Evolutionary conservation across 2,329 filamentous ascomycete species (phyloP), one percentile per base, ranked within the genome.

Genomic region (Botrytis fabae): DNA sequence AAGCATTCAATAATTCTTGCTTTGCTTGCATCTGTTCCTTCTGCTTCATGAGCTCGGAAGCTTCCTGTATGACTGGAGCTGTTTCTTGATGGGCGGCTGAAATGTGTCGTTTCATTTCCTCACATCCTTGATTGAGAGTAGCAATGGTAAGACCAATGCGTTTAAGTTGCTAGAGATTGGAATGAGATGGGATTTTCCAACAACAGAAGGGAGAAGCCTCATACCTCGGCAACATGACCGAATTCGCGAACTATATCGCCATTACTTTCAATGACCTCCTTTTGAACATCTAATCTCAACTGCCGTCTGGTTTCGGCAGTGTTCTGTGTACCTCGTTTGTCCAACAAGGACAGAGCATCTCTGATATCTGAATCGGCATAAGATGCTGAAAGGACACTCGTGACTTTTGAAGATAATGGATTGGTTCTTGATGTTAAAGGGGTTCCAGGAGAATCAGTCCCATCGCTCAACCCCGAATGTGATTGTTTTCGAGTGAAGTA

Each of bases 341-440:
- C 95, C 32, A 98, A 84, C 1, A 96, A 89, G 70, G 88, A 85
- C 44, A 99, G 84, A 22, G 94, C 91, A 84, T 97, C 93, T 76
- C 94, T 90, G 77, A 98, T 97, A 77, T 98, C 95, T 8, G 93
- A 87, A 82, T 98, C 96, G 10, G 94, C 92, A 83, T 97, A 98
- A 0, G 95, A 97, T 3, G 94, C 91, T 6, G 96, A 97, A 66
- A 98, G 88, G 59, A 98, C 92, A 75, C 89, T 91, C 38, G 93
- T 93, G 77, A 98, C 89, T 80, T 96, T 94, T 74, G 91, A 92
- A 12, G 93, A 91, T 46, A 98, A 85, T 12, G 94, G 92, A 81
- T 89, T 87, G 65, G 81, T 81, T 40, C 81, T 77, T 76, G 38
- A 81, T 75, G 74, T 78, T 77, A 72, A 80, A 77, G 70, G 79